Conservation (phyloP, 768 basidiomycete species). For the Daedalea quercina region DNA sequence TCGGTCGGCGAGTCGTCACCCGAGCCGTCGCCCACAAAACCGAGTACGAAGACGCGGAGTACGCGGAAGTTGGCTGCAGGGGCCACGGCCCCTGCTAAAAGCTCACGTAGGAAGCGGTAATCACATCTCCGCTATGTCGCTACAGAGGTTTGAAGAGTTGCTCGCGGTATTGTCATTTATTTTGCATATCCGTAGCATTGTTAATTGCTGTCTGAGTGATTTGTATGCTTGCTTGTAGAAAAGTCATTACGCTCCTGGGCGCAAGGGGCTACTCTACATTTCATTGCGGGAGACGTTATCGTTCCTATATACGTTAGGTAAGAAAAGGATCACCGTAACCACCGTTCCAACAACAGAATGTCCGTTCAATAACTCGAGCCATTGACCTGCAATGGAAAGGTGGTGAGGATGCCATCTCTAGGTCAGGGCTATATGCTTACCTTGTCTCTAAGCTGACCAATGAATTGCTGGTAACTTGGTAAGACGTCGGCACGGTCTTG, state of each 20-base stretch:
- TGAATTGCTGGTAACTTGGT: conserved; percentile 95
- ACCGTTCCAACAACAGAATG: neutral
- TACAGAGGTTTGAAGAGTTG: neutral
- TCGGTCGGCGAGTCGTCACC: conserved; percentile 25
- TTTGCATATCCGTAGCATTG: too few relatives aligned
- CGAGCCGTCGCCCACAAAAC: conserved; percentile 20
- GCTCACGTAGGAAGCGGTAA: conserved; percentile 24
- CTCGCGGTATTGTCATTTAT: too few relatives aligned
- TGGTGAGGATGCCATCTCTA: too few relatives aligned
- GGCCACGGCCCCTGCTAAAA: conserved; percentile 18
- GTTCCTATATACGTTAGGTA: neutral
- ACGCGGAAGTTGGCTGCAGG: conserved; percentile 7
- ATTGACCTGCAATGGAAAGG: conserved; percentile 18
- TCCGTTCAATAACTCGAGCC: conserved; percentile 17
- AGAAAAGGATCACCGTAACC: neutral
- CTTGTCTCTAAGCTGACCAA: conserved; percentile 87
- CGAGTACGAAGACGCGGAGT: conserved; percentile 11
- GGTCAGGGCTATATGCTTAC: too few relatives aligned
- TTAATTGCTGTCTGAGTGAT: too few relatives aligned
- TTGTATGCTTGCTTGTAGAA: neutral
- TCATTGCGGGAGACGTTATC: neutral
- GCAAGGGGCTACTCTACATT: neutral
- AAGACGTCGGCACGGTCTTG: conserved; percentile 94
- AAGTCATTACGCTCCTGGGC: neutral
- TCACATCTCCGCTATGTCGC: neutral